Percentiles rank a stretch among this genome's conserved stretches.
Evolutionary conservation across 345 rosid genomes (phyloP).

Genomic region (Salix suchowensis): DNA sequence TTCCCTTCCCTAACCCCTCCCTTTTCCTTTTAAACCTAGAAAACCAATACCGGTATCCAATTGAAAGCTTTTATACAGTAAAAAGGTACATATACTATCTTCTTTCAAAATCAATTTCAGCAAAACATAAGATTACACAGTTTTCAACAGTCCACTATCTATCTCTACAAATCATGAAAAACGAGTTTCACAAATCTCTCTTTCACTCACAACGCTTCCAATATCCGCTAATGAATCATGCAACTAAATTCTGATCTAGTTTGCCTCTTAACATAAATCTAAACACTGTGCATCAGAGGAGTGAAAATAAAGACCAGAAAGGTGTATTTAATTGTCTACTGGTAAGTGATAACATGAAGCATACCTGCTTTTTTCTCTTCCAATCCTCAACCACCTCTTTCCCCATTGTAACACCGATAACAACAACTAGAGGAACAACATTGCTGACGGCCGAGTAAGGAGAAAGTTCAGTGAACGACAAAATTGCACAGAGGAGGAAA

Average conservation of each 20-base stretch:
- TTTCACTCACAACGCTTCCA: neutral
- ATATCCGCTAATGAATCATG: neutral
- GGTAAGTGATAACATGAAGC: neutral
- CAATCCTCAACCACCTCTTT: slow-evolving; percentile 88
- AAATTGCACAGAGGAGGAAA: slow-evolving; percentile 71
- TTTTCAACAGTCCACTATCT: neutral
- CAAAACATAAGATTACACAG: neutral
- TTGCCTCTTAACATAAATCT: neutral
- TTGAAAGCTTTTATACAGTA: neutral
- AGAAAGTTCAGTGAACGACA: slow-evolving; percentile 72
- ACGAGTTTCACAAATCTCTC: too few relatives aligned
- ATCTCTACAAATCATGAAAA: too few relatives aligned
- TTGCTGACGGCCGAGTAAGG: slow-evolving; percentile 78
- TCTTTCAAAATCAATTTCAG: neutral
- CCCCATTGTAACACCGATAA: slow-evolving; percentile 80
- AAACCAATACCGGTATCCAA: neutral
- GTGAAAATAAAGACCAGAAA: slow-evolving; percentile 1
- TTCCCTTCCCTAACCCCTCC: too few relatives aligned
- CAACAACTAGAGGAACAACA: slow-evolving; percentile 76
- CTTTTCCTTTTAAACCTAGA: too few relatives aligned
- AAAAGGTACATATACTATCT: neutral
- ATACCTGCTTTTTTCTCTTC: slow-evolving; percentile 76
- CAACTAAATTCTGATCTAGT: neutral
- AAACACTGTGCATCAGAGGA: neutral
- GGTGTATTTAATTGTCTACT: neutral